Evolutionary conservation across 2,329 filamentous ascomycete genomes (phyloP), one percentile per base, ranked within the genome.

Genomic region (Hypoxylon rubiginosum): DNA sequence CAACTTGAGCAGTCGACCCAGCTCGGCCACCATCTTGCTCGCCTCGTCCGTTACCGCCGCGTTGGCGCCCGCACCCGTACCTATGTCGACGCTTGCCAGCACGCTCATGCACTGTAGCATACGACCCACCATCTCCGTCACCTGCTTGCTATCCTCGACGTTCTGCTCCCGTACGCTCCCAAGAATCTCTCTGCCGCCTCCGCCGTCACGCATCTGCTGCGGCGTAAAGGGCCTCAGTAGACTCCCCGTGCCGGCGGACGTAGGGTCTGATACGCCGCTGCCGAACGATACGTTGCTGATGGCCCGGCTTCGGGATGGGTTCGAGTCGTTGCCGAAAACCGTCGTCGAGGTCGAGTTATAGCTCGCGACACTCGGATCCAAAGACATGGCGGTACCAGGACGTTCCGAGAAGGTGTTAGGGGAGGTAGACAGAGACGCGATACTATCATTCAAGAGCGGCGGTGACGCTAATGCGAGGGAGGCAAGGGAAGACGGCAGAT

Each of bases 71-170:
- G 67, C 71, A 70, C 48, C 73, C 72, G n/a, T 67, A 7, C 64
- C 65, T 4, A 67, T 68, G 19, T 83, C 91, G 11, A 97, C 87
- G 67, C 90, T 90, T 2, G 93, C 92, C 21, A 99, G 84, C 7
- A 99, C 94, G 77, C 91, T 95, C 79, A 98, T 91, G 79, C 96
- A 99, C 82, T 99, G 96, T 68, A 99, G 83, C 93, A 99, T 97
- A 54, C 95, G 86, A 0, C 94, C 96, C 0, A 97, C 94, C 72
- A 95, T 97, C 72, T 98, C 94, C 0, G 96, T 97, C 58, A 98
- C 89, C 75, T 96, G 89, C 76, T 93, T 87, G 52, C 89, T 91
- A 74, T 91, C 88, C 76, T 90, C 87, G 13, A 88, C 81, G 74
- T 88, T 88, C 73, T 88, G 86, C 74, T 89, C 85, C 60, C 84